Evolutionary conservation across 106 monocot genomes (phyloP), one percentile per base, ranked within the genome.

Genomic region (Vanilla planifolia): DNA sequence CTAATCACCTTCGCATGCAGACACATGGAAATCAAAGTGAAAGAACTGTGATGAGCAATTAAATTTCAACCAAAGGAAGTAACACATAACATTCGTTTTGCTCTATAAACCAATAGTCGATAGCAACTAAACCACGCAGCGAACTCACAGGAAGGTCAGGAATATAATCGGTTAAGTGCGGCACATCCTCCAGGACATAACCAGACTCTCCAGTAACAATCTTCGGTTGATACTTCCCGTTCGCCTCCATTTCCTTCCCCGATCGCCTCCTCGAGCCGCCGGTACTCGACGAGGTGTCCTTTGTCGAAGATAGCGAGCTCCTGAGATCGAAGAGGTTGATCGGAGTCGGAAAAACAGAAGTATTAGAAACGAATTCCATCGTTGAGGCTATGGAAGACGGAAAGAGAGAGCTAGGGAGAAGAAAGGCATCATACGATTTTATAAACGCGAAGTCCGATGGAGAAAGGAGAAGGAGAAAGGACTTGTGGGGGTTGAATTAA

Each of bases 161-260:
- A 6, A 91, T 65, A 55, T 76, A 85, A 65, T 85, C 89, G 34
- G 73, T 47, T 46, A 89, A 56, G 47, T 85, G 89, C 3, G 89
- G 89, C 25, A 89, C 89, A 43, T 89, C 89, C 55, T 89, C 85
- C 28, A 85, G 73, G 25, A 85, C 76, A 42, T 76, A 89, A 4
- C 89, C 89, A 16, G 52, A 37, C 0, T 89, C 85, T 14, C 89
- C 85, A 9, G 6, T 19, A 0, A 85, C 66, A 41, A 85, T 61
- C 71, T 75, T 79, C 51, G 51, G 51, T 6, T 36, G 28, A 3
- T 39, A n/a, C 29, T 8, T 66, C n/a, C 44, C 44, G 40, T 72
- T 61, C 13, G 45, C 40, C 23, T 33, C 71, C 70, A 74, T 73
- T 34, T 28, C 30, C 27, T 24, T 13, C 24, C 35, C 57, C 17